Conservation (phyloP, 1,284 basidiomycete species). For the Rhodotorula sp. region DNA sequence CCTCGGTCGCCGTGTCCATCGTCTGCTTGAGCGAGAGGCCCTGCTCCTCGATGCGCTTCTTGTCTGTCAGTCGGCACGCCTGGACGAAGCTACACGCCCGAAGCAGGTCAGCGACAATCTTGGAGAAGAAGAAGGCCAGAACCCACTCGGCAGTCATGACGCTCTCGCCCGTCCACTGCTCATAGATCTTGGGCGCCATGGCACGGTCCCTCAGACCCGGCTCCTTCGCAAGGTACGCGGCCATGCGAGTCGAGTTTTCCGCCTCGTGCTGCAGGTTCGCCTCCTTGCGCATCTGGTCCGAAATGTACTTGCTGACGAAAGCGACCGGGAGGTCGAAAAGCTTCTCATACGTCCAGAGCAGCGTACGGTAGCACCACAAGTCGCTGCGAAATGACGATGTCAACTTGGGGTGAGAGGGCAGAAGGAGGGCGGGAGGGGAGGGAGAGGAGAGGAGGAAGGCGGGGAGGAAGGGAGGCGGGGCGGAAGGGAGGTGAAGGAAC, state of each 20-base stretch:
- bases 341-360: constrained; percentile 49
- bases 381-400: constrained; percentile 20
- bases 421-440: not conserved
- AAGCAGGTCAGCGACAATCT: not conserved
- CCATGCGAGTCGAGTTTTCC: constrained; percentile 64
- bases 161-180: constrained; percentile 69
- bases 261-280: constrained; percentile 77
- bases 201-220: constrained; percentile 69
- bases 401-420: not conserved
- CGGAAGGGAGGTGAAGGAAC: no score
- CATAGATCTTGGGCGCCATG: constrained; percentile 75
- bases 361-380: constrained; percentile 44
- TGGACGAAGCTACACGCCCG: constrained; percentile 32
- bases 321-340: constrained; percentile 72
- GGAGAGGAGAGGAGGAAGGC: not conserved
- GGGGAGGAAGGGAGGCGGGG: no score
- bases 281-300: constrained; percentile 68
- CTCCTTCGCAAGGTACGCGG: constrained; percentile 63
- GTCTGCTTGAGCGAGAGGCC: constrained; percentile 57
- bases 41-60: constrained; percentile 52
- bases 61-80: constrained; percentile 62
- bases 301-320: constrained; percentile 75
- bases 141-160: constrained; percentile 80
- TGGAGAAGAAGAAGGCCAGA: not conserved
- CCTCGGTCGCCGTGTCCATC: constrained; percentile 73